phyloP scores from a whole-genome alignment of 306 rosid species.

The Urtica urens region DNA sequence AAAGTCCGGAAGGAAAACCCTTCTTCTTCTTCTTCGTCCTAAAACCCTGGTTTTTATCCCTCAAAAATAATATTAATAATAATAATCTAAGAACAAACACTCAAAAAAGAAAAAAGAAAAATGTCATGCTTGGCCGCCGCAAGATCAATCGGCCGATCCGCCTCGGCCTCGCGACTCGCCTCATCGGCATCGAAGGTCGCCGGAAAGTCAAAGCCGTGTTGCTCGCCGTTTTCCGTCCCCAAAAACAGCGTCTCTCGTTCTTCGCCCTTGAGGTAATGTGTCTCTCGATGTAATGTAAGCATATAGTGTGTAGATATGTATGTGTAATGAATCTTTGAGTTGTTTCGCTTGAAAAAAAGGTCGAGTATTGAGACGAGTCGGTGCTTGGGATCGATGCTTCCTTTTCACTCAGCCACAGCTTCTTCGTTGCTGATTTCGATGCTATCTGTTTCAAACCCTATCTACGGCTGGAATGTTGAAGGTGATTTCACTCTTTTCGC shows the following conservation, averaged over 20 bases:
- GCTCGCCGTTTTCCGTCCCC: conserved; percentile 38
- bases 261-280: conserved; percentile 48
- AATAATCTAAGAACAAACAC: too few species aligned
- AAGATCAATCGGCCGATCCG: conserved; percentile 62
- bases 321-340: not conserved
- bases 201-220: conserved; percentile 34
- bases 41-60: too few species aligned
- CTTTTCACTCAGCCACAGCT: conserved; percentile 80
- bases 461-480: conserved; percentile 72
- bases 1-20: too few species aligned
- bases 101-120: not conserved
- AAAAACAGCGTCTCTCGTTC: conserved; percentile 52
- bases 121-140: conserved; percentile 66
- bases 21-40: too few species aligned
- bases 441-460: conserved; percentile 67
- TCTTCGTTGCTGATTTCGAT: conserved; percentile 84
- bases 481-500: conserved; percentile 29
- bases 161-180: conserved; percentile 23
- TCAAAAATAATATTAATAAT: too few species aligned
- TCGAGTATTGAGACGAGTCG: conserved; percentile 66
- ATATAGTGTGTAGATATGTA: too few species aligned
- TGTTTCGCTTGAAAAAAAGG: conserved; percentile 21
- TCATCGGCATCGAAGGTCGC: conserved; percentile 22
- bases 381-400: conserved; percentile 78
- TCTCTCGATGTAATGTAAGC: not conserved